These are phyloP conservation scores for Ustilago loliicola DNA, from an alignment of 1,284 basidiomycete species.

Conservation along the genomic window DNA sequence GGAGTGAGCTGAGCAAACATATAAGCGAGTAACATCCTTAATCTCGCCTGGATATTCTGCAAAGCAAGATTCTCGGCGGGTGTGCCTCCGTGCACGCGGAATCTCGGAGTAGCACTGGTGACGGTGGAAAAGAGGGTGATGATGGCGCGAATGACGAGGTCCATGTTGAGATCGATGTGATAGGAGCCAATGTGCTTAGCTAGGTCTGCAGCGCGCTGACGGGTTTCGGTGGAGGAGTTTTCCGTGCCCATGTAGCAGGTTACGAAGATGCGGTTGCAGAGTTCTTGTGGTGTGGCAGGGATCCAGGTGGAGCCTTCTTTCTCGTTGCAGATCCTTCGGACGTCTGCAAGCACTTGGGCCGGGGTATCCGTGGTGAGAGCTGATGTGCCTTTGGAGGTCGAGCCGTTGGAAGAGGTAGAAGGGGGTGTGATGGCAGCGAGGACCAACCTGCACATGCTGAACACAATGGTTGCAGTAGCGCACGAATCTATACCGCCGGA, in stretches of 20 bases:
- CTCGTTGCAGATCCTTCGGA: constrained; percentile 87
- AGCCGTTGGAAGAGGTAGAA: background rate
- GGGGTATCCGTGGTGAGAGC: constrained; percentile 73
- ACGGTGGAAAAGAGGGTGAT: constrained; percentile 85
- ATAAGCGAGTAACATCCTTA: constrained; percentile 97
- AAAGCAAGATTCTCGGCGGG: constrained; percentile 92
- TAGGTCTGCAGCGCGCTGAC: constrained; percentile 86
- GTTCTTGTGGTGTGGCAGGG: constrained; percentile 87
- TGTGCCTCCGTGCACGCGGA: constrained; percentile 88
- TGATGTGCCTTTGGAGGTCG: constrained; percentile 3
- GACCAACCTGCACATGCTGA: constrained; percentile 94
- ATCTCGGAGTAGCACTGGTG: constrained; percentile 85
- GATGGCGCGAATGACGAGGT: constrained; percentile 86
- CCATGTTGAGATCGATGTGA: constrained; percentile 97
- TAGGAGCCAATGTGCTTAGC: constrained; percentile 85
- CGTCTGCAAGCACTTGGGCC: constrained; percentile 88
- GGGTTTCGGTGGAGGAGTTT: constrained; percentile 89
- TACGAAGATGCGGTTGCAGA: constrained; percentile 89
- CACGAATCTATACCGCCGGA: constrained; percentile 99
- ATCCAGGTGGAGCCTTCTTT: constrained; percentile 83
- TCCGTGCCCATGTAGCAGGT: constrained; percentile 99
- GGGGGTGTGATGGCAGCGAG: constrained; percentile 75
- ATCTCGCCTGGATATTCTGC: constrained; percentile 96
- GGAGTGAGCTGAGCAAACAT: constrained; percentile 96
- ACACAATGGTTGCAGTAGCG: constrained; percentile 93